Conservation (phyloP, 2,329 filamentous ascomycete genomes). For the Dryadomyces quercivorus region DNA sequence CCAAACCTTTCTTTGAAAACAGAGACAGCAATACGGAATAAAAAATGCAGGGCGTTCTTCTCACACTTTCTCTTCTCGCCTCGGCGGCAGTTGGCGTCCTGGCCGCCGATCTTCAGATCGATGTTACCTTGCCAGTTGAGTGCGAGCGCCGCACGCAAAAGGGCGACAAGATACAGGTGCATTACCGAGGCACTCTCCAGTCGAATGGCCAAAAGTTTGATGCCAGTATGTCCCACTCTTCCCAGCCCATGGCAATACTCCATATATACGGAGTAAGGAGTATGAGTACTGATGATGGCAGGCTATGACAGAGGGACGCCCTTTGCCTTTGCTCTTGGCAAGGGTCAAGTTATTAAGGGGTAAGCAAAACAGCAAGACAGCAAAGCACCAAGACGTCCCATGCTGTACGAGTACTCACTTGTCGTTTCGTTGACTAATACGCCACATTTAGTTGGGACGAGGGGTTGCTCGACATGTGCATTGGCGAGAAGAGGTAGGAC, state of each 20-base stretch:
- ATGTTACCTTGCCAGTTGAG: conserved; percentile 60
- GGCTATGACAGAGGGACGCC: conserved; percentile 58
- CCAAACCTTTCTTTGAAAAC: not conserved
- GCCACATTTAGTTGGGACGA: conserved; percentile 60
- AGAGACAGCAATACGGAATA: not conserved
- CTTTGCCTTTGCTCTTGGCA: conserved; percentile 67
- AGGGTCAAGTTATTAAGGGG: conserved; percentile 81
- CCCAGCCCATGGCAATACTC: no score
- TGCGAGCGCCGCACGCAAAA: conserved; percentile 67
- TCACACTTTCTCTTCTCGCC: conserved; percentile 37
- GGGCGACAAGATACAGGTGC: conserved; percentile 73
- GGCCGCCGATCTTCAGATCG: conserved; percentile 57
- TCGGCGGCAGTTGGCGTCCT: conserved; percentile 37
- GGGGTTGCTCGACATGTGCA: conserved; percentile 85
- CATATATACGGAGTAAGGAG: no score
- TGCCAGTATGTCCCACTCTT: conserved; percentile 36
- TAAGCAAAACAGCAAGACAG: conserved; percentile 26
- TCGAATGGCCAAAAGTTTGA: conserved; percentile 71
- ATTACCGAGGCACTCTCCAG: conserved; percentile 76
- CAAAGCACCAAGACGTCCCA: conserved; percentile 9
- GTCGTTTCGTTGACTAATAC: not conserved
- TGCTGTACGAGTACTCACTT: not conserved
- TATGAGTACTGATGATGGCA: not conserved
- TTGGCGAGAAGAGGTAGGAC: conserved; percentile 67
- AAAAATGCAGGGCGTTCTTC: conserved; percentile 36